Evolutionary conservation across 495 filamentous ascomycete species (phyloP), one percentile per base, ranked within the genome.

Genomic region (Daldinia loculata): DNA sequence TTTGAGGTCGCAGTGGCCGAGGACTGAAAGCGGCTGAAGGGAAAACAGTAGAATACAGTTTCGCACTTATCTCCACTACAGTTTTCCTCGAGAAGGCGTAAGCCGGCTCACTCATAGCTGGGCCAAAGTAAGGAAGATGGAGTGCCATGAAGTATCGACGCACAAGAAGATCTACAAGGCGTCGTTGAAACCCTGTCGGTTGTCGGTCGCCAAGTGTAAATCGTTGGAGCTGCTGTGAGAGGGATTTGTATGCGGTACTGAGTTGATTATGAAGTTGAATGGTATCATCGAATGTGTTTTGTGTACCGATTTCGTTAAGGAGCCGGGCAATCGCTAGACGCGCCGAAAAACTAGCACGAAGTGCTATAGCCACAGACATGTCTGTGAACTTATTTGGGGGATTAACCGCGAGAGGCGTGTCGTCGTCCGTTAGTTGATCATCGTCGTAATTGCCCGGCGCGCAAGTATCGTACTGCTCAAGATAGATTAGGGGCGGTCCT

Each of bases 51-150:
- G 67, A 76, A 83, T 85, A 88, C 3, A 87, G 72, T 55, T 86
- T 87, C 32, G 84, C 76, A 0, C 84, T 77, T 2, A 76, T 82
- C 11, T 89, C 87, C 27, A 87, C 74, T 0, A 83, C 80, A 70
- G 75, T 72, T 51, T 75, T 84, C 4, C 85, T 74, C 1, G 86
- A 86, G 55, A 82, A 89, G 1, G 85, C 83, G 53, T 84, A 88
- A 0, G 78, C 60, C 0, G 76, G 75, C 19, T 86, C 82, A 2
- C 65, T 67, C 24, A 85, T 64, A 0, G 78, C 70, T 8, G 69
- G 61, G 1, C 61, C 66, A 32, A 75, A 69, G 63, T 81, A 89
- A 15, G 86, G 86, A 9, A 82, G 64, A 72, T 89, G 87, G 1
- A 89, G 71, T 0, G 81, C 70, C 7, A 79, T 67, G 5, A 88